Evolutionary conservation across 1,139 yeast species (phyloP).

Genomic region (Kodamaea sp.): DNA sequence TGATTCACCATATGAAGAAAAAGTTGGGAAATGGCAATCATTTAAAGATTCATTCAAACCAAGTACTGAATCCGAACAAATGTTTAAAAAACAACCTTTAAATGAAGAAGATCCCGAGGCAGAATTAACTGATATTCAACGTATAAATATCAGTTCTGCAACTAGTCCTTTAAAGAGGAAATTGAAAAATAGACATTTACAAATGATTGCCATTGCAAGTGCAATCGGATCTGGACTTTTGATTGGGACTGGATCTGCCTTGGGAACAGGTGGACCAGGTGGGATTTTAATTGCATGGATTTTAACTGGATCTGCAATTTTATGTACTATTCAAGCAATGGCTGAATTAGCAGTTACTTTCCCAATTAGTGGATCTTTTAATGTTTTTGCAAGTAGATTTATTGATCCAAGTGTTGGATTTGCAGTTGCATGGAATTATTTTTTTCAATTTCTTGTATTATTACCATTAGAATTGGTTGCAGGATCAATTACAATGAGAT

Average conservation of each 20-base stretch:
- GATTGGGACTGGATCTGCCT: slow-evolving; percentile 25
- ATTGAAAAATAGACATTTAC: slow-evolving; percentile 23
- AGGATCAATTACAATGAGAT: slow-evolving; percentile 30
- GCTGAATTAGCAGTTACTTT: slow-evolving; percentile 34
- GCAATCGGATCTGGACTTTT: slow-evolving; percentile 33
- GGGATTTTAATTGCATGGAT: slow-evolving; percentile 50
- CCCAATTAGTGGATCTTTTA: slow-evolving; percentile 34
- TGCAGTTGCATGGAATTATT: slow-evolving; percentile 36
- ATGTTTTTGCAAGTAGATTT: slow-evolving; percentile 30
- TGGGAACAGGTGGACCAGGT: slow-evolving; percentile 53
- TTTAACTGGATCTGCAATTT: slow-evolving; percentile 27
- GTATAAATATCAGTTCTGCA: slow-evolving; percentile 21
- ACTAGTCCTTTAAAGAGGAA: slow-evolving; percentile 22
- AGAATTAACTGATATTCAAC: slow-evolving; percentile 20
- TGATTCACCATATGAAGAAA: slow-evolving; percentile 2
- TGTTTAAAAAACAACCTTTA: slow-evolving; percentile 13
- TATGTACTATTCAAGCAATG: slow-evolving; percentile 33
- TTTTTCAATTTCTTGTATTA: slow-evolving; percentile 25
- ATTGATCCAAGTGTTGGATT: slow-evolving; percentile 35
- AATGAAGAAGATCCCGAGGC: slow-evolving; percentile 21
- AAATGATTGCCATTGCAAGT: slow-evolving; percentile 28
- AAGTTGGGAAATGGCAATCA: slow-evolving; percentile 30
- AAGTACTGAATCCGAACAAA: slow-evolving; percentile 18
- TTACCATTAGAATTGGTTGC: slow-evolving; percentile 33
- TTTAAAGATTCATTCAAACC: slow-evolving; percentile 42